phyloP scores from a whole-genome alignment of 148 eudicot genomes.

The Bassia scoparia region DNA sequence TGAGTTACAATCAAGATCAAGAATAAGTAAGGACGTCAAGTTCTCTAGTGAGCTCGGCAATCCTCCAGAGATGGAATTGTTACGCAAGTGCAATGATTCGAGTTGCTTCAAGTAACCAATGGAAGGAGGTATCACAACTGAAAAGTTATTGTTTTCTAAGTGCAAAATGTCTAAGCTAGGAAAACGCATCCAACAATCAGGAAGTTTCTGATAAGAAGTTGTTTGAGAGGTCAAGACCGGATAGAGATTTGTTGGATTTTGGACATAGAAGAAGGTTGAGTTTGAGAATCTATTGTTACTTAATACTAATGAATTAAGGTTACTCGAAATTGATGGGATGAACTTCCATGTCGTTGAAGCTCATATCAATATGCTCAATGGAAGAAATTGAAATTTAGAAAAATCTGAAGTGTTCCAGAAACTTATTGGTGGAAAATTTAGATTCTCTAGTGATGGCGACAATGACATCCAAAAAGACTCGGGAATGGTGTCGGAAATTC shows the following conservation, averaged over 20 bases:
- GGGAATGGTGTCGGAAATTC: slow-evolving; percentile 11
- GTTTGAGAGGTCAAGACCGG: background rate
- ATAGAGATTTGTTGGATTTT: background rate
- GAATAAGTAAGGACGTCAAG: background rate
- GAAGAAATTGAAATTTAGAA: background rate
- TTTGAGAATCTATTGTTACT: too few species aligned
- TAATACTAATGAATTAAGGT: too few species aligned
- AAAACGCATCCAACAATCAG: slow-evolving; percentile 13
- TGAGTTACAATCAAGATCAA: slow-evolving; percentile 7
- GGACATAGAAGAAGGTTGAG: background rate
- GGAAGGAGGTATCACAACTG: slow-evolving; percentile 11
- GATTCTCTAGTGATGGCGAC: background rate
- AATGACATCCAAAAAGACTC: slow-evolving; percentile 2
- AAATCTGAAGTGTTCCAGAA: background rate
- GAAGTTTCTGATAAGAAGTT: too few species aligned
- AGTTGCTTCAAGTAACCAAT: background rate
- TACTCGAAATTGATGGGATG: too few species aligned
- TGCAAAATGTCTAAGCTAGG: background rate
- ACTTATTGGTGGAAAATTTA: slow-evolving; percentile 1
- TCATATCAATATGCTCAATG: too few species aligned
- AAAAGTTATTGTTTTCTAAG: slow-evolving; percentile 9
- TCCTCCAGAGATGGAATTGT: slow-evolving; percentile 14
- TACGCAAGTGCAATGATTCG: background rate
- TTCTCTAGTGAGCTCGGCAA: background rate
- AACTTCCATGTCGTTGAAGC: too few species aligned